phyloP scores from a whole-genome alignment of 2,329 filamentous ascomycete species.

The Emericellopsis atlantica region DNA sequence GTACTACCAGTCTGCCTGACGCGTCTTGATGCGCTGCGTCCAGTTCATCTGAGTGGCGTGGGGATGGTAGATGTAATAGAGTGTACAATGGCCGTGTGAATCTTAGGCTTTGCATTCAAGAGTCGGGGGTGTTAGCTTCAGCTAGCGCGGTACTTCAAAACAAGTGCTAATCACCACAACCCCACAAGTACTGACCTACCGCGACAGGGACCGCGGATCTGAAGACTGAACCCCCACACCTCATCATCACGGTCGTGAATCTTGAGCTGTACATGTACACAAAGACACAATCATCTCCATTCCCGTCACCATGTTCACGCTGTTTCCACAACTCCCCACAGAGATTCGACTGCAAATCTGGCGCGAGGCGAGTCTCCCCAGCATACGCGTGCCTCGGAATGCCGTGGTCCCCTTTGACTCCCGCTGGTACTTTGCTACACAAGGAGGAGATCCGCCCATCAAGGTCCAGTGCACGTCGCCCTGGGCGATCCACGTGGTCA shows the following conservation, averaged over 20 bases:
- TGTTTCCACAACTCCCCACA: slow-evolving; percentile 9
- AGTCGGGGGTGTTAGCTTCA: too few species aligned
- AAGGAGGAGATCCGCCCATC: neutral
- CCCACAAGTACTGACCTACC: too few species aligned
- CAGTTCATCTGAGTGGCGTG: neutral
- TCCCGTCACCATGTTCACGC: slow-evolving; percentile 4
- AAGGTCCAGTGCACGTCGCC: slow-evolving; percentile 8
- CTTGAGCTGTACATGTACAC: too few species aligned
- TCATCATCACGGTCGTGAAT: too few species aligned
- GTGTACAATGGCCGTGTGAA: too few species aligned
- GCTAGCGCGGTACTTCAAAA: too few species aligned
- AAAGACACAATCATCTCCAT: too few species aligned
- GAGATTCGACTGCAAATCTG: slow-evolving; percentile 14
- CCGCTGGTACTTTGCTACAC: neutral
- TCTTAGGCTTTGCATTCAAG: too few species aligned
- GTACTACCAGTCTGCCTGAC: neutral
- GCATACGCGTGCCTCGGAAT: slow-evolving; percentile 1
- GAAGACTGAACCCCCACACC: too few species aligned
- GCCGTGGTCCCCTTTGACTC: slow-evolving; percentile 3
- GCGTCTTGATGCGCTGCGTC: neutral
- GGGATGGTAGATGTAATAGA: neutral
- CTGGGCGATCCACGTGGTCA: slow-evolving; percentile 4
- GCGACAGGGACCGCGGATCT: too few species aligned
- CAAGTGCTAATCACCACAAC: too few species aligned
- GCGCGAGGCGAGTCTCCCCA: slow-evolving; percentile 5